Evolutionary conservation across 306 rosid species (phyloP).

Genomic region (Delonix regia): DNA sequence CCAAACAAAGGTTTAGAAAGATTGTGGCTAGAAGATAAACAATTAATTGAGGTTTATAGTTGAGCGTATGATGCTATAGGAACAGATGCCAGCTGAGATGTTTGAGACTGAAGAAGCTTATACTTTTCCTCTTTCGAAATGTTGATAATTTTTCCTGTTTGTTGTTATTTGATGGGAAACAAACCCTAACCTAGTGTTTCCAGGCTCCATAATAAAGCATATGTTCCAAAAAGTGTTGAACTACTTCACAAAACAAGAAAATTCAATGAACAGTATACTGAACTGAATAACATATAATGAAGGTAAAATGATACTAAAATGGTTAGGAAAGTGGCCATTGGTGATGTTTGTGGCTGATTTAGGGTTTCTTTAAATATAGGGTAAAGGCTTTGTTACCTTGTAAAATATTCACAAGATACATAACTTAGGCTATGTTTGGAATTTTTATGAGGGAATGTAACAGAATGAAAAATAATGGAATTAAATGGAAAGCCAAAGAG

Average conservation of each 20-base stretch:
- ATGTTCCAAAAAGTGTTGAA: background rate
- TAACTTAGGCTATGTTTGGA: too few relatives aligned
- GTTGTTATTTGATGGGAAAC: background rate
- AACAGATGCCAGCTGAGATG: background rate
- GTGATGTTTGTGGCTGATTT: background rate
- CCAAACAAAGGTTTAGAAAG: background rate
- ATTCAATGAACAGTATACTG: background rate
- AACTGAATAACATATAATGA: background rate
- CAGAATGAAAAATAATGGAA: too few relatives aligned
- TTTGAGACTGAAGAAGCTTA: too few relatives aligned
- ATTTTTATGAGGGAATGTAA: too few relatives aligned
- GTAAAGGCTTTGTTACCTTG: too few relatives aligned
- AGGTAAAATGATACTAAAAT: background rate
- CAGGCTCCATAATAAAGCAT: background rate
- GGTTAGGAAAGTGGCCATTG: background rate
- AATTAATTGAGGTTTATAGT: background rate
- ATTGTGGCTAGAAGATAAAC: background rate
- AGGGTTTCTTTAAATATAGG: background rate
- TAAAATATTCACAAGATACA: too few relatives aligned
- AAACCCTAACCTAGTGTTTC: background rate
- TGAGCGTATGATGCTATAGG: background rate
- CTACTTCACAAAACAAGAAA: background rate
- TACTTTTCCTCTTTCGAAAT: too few relatives aligned
- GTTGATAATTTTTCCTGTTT: background rate
- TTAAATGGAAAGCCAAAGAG: too few relatives aligned